Evolutionary conservation across 2,329 filamentous ascomycete species (phyloP).

Genomic region (Samsoniella hepiali): DNA sequence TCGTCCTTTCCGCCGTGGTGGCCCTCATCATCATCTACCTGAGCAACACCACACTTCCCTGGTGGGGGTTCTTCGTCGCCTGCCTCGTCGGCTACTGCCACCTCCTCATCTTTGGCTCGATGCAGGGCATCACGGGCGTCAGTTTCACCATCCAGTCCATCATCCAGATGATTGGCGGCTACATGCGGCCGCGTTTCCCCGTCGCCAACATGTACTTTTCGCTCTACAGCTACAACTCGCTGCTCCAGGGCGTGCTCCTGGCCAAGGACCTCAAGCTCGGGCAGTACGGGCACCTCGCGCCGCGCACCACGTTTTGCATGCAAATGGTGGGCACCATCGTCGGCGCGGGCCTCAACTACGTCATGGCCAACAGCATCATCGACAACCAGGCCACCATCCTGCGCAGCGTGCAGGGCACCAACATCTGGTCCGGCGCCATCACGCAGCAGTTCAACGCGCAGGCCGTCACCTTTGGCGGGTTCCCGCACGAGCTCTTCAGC

Average conservation of each 20-base stretch:
- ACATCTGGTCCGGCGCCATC: conserved; percentile 44
- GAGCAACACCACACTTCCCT: conserved; percentile 26
- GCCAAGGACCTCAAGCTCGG: conserved; percentile 31
- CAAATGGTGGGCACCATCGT: conserved; percentile 41
- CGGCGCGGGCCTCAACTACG: conserved; percentile 43
- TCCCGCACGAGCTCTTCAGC: conserved; percentile 24
- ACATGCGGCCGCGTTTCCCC: conserved; percentile 40
- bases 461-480: conserved; percentile 28
- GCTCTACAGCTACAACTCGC: conserved; percentile 33
- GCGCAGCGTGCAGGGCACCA: conserved; percentile 36
- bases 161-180: conserved; percentile 47
- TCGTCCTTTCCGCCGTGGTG: conserved; percentile 33
- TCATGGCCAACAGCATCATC: conserved; percentile 45
- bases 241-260: conserved; percentile 32
- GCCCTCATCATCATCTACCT: conserved; percentile 38
- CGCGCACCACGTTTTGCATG: conserved; percentile 24
- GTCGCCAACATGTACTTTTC: conserved; percentile 46
- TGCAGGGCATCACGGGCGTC: conserved; percentile 39
- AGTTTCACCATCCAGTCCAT: conserved; percentile 37
- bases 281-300: conserved; percentile 30
- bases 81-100: conserved; percentile 34
- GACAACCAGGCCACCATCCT: conserved; percentile 41
- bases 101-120: conserved; percentile 39
- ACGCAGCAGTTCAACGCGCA: conserved; percentile 45
- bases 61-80: conserved; percentile 42